Percentiles rank a stretch among this genome's conserved stretches.
phyloP scores from a whole-genome alignment of 495 filamentous ascomycete species.

The Pseudoneurospora amorphoporcata region DNA sequence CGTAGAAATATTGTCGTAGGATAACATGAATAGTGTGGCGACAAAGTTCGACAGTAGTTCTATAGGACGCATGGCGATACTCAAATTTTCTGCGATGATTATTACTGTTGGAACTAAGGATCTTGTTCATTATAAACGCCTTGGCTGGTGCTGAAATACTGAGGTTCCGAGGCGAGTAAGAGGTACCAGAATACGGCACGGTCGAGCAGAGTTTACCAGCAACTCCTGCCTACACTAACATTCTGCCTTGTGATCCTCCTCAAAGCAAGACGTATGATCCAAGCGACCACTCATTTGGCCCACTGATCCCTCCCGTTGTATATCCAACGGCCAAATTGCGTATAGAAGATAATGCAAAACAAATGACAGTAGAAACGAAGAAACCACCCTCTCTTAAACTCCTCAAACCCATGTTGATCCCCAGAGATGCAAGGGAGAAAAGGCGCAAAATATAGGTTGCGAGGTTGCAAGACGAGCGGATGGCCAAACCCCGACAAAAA shows the following conservation, averaged over 20 bases:
- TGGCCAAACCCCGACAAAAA: not conserved
- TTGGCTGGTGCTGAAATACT: not conserved
- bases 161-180: not conserved
- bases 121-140: not conserved
- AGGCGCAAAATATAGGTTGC: not conserved
- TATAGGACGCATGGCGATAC: not conserved
- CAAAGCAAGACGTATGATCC: not conserved
- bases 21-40: not conserved
- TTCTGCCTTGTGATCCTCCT: not conserved
- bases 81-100: not conserved
- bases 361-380: not conserved
- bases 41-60: not conserved
- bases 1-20: not conserved
- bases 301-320: not conserved
- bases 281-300: not conserved
- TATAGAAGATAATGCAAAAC: not conserved
- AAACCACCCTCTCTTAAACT: not conserved
- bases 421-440: not conserved
- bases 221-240: not conserved
- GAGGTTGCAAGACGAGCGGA: not conserved
- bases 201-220: not conserved
- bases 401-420: not conserved
- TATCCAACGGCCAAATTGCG: not conserved
- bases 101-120: not conserved
- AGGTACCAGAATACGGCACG: not conserved